Evolutionary conservation across 169 alveolate genomes (phyloP), one percentile per base, ranked within the genome.

Genomic region (Condylostoma magnum): DNA sequence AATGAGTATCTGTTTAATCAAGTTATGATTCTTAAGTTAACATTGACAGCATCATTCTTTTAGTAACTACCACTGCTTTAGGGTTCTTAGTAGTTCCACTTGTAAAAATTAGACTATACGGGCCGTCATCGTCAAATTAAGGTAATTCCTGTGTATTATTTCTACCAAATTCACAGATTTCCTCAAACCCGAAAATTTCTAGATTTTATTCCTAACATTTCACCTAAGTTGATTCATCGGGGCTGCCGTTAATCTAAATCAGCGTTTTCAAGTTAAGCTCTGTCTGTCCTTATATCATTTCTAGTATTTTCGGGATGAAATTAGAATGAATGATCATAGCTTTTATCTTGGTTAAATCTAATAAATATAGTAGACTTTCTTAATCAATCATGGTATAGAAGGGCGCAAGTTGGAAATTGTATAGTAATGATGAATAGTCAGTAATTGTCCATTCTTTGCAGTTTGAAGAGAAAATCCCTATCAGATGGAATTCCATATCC

Each of bases 71-170:
- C 1, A 86, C 93, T 18, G 89, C 95, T 70, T 89, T 89, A 3
- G 95, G 91, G 20, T 72, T 58, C 15, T 93, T 93, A 2, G 95
- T 89, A 22, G 95, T 89, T 33, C 95, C 95, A 22, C 89, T 76
- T 33, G 95, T 89, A 38, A 81, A 89, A 63, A 90, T 80, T 50
- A 89, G 56, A 20, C 84, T 84, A 69, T 84, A 82, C 0, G 87
- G 56, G n/a, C 71, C 76, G 12, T 83, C 89, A 18, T 73, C 77
- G 6, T 46, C 8, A 41, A 15, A 15, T 41, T 41, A 8, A 10
- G 48, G 48, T 10, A 41, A 15, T 10, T 41, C 48, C 20, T 10
- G 48, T 15, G 15, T 8, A 10, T 41, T 10, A 41, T 41, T 41
- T 10, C 8, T 10, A 41, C 20, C 15, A 41, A 41, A 10, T 41